phyloP scores from a whole-genome alignment of 345 rosid genomes.

The Boechera stricta region DNA sequence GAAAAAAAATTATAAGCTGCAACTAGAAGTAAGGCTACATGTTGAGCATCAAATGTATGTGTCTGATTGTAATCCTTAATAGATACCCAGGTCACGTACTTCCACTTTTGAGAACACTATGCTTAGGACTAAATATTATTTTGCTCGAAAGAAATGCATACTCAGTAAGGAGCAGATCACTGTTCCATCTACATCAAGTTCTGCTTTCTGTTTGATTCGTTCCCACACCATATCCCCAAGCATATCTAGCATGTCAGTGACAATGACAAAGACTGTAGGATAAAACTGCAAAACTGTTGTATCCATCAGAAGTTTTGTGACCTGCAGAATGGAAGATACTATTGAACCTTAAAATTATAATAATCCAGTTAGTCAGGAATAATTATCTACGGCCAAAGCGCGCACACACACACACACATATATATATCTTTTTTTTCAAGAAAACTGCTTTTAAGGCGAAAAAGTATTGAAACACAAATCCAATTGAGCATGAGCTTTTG shows the following conservation, averaged over 20 bases:
- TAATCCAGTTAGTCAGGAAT: slow-evolving; percentile 3
- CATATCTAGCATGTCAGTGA: slow-evolving; percentile 81
- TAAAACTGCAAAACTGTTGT: slow-evolving; percentile 87
- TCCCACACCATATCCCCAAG: slow-evolving; percentile 96
- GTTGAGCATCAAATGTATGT: slow-evolving; percentile 24
- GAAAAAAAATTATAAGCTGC: slow-evolving; percentile 28
- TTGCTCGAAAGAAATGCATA: slow-evolving; percentile 37
- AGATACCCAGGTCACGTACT: slow-evolving; percentile 6
- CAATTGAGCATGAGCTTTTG: neutral
- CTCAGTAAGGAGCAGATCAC: slow-evolving; percentile 62
- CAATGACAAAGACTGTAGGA: slow-evolving; percentile 89
- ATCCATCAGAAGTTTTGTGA: slow-evolving; percentile 88
- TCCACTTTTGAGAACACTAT: neutral
- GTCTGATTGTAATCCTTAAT: slow-evolving; percentile 11
- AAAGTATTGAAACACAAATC: slow-evolving; percentile 5
- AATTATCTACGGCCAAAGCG: neutral
- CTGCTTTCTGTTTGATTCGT: slow-evolving; percentile 84
- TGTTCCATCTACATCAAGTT: slow-evolving; percentile 68
- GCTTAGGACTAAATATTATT: neutral
- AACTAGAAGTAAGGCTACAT: slow-evolving; percentile 22
- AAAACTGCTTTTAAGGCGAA: neutral
- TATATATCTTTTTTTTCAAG: neutral
- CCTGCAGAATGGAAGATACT: slow-evolving; percentile 56
- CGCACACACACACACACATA: neutral
- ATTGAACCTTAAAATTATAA: neutral